Evolutionary conservation across 768 basidiomycete species (phyloP), one percentile per base, ranked within the genome.

Genomic region (Pholiota conissans): DNA sequence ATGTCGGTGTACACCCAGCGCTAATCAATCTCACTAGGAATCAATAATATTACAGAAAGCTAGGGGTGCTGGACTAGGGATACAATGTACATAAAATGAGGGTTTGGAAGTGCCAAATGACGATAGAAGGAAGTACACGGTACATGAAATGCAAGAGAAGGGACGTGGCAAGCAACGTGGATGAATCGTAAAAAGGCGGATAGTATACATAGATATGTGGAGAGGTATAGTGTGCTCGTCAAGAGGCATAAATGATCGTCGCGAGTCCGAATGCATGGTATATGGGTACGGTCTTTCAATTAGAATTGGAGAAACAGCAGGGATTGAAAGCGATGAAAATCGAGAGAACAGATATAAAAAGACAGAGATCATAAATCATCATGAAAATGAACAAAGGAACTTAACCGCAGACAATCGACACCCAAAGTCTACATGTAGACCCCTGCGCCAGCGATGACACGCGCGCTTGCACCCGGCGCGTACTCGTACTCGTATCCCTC

Each of bases 241-340:
- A 54, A 54, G 53, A 54, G 53, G 6, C 37, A 40, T 56, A 48
- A 26, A 18, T 47, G 30, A 45, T 45, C 35, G 13, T 32, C 30
- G 13, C 13, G 7, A 46, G 27, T 34, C n/a, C 40, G 20, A 30
- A 26, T 48, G 32, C 47, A 47, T 37, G 34, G 46, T 56, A 39
- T 22, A 49, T 24, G n/a, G n/a, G n/a, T n/a, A n/a, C n/a, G n/a
- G n/a, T n/a, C n/a, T n/a, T n/a, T n/a, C n/a, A n/a, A n/a, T n/a
- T n/a, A n/a, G n/a, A n/a, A n/a, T n/a, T n/a, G n/a, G n/a, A n/a
- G n/a, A n/a, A n/a, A n/a, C n/a, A n/a, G n/a, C n/a, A n/a, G n/a
- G n/a, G n/a, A 34, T 42, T 14, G 27, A 28, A 45, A 26, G 30
- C 42, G 48, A 26, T 34, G 32, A 26, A 18, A 13, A 26, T 32